Conservation (phyloP, 805 yeast genomes). For the Starmerella lactis-condensi region DNA sequence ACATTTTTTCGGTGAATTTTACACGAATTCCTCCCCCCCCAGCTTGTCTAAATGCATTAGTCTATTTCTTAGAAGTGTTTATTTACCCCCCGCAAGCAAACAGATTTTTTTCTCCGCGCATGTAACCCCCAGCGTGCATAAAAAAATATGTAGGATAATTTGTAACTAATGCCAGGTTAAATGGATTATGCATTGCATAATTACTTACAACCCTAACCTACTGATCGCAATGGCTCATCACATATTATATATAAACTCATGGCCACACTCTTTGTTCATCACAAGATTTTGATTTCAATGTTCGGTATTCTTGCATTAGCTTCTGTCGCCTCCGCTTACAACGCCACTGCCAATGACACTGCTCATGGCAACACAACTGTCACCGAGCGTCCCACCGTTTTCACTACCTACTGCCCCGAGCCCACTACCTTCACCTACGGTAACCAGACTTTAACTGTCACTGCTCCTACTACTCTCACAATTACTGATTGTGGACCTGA, state of each 20-base stretch:
- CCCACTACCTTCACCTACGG: constrained; percentile 14
- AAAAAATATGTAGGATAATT: no score
- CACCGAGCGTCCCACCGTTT: constrained; percentile 2
- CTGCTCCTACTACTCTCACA: constrained; percentile 64
- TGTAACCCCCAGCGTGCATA: no score
- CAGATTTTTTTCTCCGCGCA: no score
- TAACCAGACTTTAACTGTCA: constrained; percentile 21
- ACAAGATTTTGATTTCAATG: not conserved
- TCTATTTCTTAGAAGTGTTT: no score
- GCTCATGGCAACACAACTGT: constrained; percentile 2
- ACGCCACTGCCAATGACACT: constrained; percentile 5
- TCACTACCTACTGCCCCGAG: constrained; percentile 14
- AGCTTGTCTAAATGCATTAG: no score
- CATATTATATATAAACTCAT: not conserved
- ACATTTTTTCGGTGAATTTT: no score
- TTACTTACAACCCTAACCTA: not conserved
- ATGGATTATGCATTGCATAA: not conserved
- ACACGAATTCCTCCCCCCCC: no score
- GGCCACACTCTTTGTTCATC: not conserved
- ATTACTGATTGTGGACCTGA: constrained; percentile 56
- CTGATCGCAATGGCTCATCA: not conserved
- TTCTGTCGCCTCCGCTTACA: not conserved
- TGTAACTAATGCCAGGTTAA: not conserved
- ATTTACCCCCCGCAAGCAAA: no score
- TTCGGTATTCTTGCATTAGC: constrained; percentile 1